These are phyloP conservation scores for Colletotrichum graminicola DNA, from an alignment of 2,329 filamentous ascomycete species.

Conservation along the genomic window DNA sequence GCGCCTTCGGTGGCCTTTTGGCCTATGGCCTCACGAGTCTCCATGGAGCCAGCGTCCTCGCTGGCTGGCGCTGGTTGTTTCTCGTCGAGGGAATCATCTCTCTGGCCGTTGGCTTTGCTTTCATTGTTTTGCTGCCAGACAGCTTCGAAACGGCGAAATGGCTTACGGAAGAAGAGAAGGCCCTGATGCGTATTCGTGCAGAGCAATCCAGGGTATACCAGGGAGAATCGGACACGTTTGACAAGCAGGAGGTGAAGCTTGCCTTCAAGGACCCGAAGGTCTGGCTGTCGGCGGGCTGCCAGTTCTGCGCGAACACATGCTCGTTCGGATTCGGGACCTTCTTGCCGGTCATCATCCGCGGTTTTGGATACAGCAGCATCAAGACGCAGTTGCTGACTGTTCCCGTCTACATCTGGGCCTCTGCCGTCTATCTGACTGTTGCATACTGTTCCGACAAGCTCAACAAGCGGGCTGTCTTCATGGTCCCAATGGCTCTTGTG, in stretches of 20 bases:
- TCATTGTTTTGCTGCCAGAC: slow-evolving; percentile 53
- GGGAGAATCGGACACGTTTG: slow-evolving; percentile 62
- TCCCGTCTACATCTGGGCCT: slow-evolving; percentile 67
- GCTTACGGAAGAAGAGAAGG: slow-evolving; percentile 60
- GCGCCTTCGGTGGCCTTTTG: slow-evolving; percentile 54
- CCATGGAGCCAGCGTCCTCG: slow-evolving; percentile 53
- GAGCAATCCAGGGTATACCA: slow-evolving; percentile 59
- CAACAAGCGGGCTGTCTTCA: slow-evolving; percentile 58
- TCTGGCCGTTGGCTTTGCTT: slow-evolving; percentile 58
- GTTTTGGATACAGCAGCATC: slow-evolving; percentile 63
- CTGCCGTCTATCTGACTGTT: slow-evolving; percentile 57
- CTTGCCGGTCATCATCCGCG: slow-evolving; percentile 66
- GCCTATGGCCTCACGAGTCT: slow-evolving; percentile 61
- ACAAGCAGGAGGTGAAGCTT: slow-evolving; percentile 62
- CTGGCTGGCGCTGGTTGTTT: slow-evolving; percentile 65
- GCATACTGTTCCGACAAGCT: slow-evolving; percentile 61
- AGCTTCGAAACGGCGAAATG: slow-evolving; percentile 62
- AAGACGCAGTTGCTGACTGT: slow-evolving; percentile 68
- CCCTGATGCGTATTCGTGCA: slow-evolving; percentile 62
- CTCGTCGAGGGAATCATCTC: slow-evolving; percentile 64
- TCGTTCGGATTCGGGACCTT: slow-evolving; percentile 70
- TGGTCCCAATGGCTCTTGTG: slow-evolving; percentile 54
- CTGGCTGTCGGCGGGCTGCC: slow-evolving; percentile 60
- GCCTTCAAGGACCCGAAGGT: slow-evolving; percentile 65
- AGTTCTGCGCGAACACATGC: slow-evolving; percentile 66